A percentile compares a stretch with the other conserved stretches of the same genome.
Conservation (phyloP, 768 basidiomycete genomes). For the Termitomyces sp. region DNA sequence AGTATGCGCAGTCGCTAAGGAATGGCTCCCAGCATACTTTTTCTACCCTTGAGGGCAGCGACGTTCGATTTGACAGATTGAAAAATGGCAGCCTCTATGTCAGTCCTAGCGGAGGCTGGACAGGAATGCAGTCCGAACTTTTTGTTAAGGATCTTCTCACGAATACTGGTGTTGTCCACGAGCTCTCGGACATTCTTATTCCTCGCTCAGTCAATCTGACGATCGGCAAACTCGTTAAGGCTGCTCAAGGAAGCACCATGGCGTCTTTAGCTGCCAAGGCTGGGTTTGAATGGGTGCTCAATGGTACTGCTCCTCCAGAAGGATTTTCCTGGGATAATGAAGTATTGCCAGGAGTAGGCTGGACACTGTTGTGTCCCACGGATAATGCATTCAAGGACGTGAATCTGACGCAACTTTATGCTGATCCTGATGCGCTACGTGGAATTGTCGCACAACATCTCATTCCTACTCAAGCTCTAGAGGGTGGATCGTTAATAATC, state of each 20-base stretch:
- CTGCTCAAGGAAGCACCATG: constrained; percentile 90
- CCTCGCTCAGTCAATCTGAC: constrained; percentile 86
- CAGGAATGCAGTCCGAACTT: constrained; percentile 60
- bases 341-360: constrained; percentile 51
- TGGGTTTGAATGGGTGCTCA: constrained; percentile 87
- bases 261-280: constrained; percentile 76
- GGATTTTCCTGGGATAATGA: constrained; percentile 61
- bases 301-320: constrained; percentile 77
- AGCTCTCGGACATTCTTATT: constrained; percentile 79
- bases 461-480: constrained; percentile 43
- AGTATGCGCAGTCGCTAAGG: constrained; percentile 62
- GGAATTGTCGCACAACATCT: constrained; percentile 75
- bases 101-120: constrained; percentile 76
- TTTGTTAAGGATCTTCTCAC: constrained; percentile 72
- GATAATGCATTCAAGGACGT: constrained; percentile 89
- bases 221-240: constrained; percentile 85
- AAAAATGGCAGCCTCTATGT: constrained; percentile 51
- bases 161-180: constrained; percentile 87
- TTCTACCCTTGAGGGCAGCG: constrained; percentile 81
- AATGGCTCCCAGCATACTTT: constrained; percentile 72
- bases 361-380: constrained; percentile 88
- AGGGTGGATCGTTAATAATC: constrained; percentile 20
- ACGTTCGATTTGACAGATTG: constrained; percentile 64
- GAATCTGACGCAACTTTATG: constrained; percentile 75
- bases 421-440: constrained; percentile 49